Evolutionary conservation across 2,329 filamentous ascomycete species (phyloP).

Genomic region (Aureobasidium sp.): DNA sequence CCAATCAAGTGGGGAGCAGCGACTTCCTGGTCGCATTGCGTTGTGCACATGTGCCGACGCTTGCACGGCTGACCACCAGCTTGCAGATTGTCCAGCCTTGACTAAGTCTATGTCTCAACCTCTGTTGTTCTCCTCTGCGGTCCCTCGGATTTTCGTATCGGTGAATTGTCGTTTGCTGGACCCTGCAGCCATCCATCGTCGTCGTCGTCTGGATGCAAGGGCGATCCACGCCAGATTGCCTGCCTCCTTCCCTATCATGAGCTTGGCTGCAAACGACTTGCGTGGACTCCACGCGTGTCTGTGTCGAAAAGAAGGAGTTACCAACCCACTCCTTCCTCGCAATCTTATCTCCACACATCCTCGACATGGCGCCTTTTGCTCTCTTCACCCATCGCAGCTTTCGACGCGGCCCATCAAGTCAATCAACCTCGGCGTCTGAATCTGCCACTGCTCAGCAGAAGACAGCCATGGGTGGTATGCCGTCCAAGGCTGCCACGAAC

Average conservation of each 20-base stretch:
- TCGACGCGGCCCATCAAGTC: not conserved
- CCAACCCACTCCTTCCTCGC: not conserved
- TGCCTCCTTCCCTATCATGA: constrained; percentile 9
- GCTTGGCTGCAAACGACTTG: constrained; percentile 6
- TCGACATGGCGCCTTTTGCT: constrained; percentile 7
- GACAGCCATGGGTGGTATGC: constrained; percentile 6
- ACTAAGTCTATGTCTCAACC: not conserved
- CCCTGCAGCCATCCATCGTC: not conserved
- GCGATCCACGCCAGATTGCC: not conserved
- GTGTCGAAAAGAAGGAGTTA: constrained; percentile 2
- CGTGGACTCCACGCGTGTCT: constrained; percentile 6
- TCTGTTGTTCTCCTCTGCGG: not conserved
- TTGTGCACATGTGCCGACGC: not conserved
- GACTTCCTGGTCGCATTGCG: not conserved
- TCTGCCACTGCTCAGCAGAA: not conserved
- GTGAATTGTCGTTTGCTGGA: not conserved
- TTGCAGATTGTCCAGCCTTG: not conserved
- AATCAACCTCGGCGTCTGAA: not conserved
- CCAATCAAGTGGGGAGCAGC: not conserved
- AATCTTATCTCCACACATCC: not conserved
- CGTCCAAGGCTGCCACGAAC: not conserved
- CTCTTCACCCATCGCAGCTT: constrained; percentile 10
- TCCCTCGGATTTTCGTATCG: not conserved
- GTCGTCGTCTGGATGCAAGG: not conserved
- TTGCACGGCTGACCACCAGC: constrained; percentile 4